A percentile compares a stretch with the other conserved stretches of the same genome.
Evolutionary conservation across 1,139 yeast genomes (phyloP).

Genomic region (Meyerozyma elateridarum): DNA sequence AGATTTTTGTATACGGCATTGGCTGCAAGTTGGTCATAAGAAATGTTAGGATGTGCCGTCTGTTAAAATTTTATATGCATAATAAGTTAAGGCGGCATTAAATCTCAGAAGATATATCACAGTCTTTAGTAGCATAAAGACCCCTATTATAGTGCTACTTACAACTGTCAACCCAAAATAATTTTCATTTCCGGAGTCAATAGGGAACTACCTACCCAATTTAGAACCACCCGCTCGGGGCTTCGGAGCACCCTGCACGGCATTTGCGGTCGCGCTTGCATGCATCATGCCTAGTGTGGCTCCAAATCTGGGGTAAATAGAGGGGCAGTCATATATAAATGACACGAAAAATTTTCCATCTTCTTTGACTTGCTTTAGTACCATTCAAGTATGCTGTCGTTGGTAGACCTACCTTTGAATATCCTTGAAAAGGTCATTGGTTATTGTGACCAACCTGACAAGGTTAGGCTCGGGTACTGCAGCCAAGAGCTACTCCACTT

Average conservation of each 20-base stretch:
- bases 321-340: too few relatives aligned
- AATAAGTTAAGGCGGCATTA: neutral
- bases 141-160: too few relatives aligned
- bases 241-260: too few relatives aligned
- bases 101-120: neutral
- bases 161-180: too few relatives aligned
- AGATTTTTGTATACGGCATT: too few relatives aligned
- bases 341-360: neutral
- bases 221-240: too few relatives aligned
- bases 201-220: too few relatives aligned
- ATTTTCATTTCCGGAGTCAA: too few relatives aligned
- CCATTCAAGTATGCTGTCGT: neutral
- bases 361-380: neutral
- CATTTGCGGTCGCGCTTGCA: conserved; percentile 1
- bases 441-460: conserved; percentile 13
- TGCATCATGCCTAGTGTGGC: too few relatives aligned
- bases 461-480: conserved; percentile 13
- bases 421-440: conserved; percentile 12
- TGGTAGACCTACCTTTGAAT: conserved; percentile 10
- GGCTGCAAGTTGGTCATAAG: neutral
- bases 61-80: neutral
- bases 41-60: neutral
- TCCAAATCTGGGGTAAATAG: conserved; percentile 2
- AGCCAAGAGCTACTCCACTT: conserved; percentile 12
- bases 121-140: too few relatives aligned